phyloP scores from a whole-genome alignment of 1,284 basidiomycete species.

The Fomitopsis pinicola region DNA sequence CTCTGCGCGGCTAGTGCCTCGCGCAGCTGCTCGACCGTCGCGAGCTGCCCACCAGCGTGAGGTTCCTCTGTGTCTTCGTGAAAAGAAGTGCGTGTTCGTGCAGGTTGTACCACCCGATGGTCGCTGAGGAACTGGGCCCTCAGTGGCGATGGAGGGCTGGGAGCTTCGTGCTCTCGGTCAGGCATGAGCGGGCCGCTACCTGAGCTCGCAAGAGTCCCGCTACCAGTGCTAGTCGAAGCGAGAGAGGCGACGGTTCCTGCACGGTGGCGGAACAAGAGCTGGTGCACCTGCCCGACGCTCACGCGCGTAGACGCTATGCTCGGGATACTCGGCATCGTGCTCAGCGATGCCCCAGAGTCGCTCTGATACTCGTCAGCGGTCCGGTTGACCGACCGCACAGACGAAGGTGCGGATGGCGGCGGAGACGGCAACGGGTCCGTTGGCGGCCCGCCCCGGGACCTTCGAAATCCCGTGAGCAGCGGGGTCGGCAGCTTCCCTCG shows the following conservation, averaged over 20 bases:
- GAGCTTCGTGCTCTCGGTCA: not conserved
- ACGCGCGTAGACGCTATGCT: slow-evolving; percentile 4
- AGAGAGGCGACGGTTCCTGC: slow-evolving; percentile 3
- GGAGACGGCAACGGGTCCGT: slow-evolving; percentile 20
- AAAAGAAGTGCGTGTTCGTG: slow-evolving; percentile 3
- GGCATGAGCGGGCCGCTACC: not conserved
- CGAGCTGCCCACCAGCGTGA: slow-evolving; percentile 12
- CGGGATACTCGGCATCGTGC: slow-evolving; percentile 10
- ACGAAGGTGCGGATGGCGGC: slow-evolving; percentile 4
- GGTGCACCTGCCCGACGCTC: slow-evolving; percentile 7
- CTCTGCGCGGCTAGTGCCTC: slow-evolving; percentile 29
- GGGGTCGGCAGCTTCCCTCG: slow-evolving; percentile 13
- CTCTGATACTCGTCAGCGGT: not conserved
- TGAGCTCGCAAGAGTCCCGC: not conserved
- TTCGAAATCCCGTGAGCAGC: slow-evolving; percentile 15
- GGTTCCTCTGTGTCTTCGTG: slow-evolving; percentile 7
- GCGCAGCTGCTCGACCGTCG: slow-evolving; percentile 25
- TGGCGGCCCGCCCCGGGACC: slow-evolving; percentile 14
- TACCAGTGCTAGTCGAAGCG: not conserved
- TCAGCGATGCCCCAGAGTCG: slow-evolving; percentile 2
- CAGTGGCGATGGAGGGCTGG: not conserved
- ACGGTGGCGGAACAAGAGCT: slow-evolving; percentile 7
- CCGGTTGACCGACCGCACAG: not conserved
- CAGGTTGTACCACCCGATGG: not conserved
- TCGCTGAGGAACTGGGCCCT: not conserved